phyloP scores from a whole-genome alignment of 129 eudicot genomes.

The Centaurea solstitialis region DNA sequence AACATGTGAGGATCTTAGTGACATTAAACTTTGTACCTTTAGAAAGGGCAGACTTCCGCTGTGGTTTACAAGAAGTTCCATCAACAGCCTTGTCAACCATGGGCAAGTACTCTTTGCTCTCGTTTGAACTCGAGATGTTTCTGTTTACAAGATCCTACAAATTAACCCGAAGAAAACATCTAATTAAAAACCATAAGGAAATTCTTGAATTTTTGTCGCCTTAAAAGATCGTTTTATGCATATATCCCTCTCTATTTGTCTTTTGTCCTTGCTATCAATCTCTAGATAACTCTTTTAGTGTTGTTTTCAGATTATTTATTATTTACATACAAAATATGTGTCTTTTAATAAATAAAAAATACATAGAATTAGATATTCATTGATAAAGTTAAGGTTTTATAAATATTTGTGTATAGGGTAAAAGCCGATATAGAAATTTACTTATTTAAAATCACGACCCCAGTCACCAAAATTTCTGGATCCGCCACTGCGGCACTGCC shows the following conservation, averaged over 20 bases:
- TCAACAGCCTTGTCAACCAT: conserved; percentile 66
- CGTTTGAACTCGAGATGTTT: conserved; percentile 6
- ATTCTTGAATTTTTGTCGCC: not conserved
- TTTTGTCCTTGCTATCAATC: too few species aligned
- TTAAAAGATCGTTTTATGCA: conserved; percentile 3
- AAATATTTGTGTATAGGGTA: too few species aligned
- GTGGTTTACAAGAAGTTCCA: conserved; percentile 43
- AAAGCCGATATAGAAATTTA: too few species aligned
- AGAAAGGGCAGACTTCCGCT: conserved; percentile 27
- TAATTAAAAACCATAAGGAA: not conserved
- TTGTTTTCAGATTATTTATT: too few species aligned
- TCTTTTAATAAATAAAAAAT: too few species aligned
- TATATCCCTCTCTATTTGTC: not conserved
- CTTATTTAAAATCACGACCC: too few species aligned
- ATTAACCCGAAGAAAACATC: not conserved
- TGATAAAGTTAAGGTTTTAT: too few species aligned
- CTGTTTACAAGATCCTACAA: conserved; percentile 37
- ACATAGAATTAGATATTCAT: too few species aligned
- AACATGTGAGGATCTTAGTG: not conserved
- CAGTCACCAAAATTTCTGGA: too few species aligned
- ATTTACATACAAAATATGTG: too few species aligned
- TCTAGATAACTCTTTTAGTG: too few species aligned
- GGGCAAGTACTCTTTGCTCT: conserved; percentile 31
- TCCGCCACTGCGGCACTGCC: too few species aligned
- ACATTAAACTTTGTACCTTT: conserved; percentile 50